Base-by-base conservation (phyloP, 164 flowering plant genomes). In the Kingdonia uniflora region DNA sequence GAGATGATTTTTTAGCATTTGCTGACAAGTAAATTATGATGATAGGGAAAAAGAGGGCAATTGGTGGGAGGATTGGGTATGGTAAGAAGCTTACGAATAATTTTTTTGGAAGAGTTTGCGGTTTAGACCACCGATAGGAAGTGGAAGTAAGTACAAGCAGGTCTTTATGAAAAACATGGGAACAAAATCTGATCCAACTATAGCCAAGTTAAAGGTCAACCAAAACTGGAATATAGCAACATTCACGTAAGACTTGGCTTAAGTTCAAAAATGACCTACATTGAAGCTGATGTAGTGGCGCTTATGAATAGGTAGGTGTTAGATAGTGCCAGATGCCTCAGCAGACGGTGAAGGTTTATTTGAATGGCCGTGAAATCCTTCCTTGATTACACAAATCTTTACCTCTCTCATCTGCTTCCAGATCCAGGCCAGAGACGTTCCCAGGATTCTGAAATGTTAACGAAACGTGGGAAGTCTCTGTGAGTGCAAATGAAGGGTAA, bases 1-100 rank as follows among this genome's bases (percentile, higher is more conserved):
- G 98, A 92, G 70, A 33, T 92, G 91, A 92, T 92, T 25, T n/a
- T n/a, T n/a, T n/a, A n/a, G n/a, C n/a, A n/a, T n/a, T n/a, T 92
- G 75, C 88, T 96, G 2, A 92, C 99, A 1, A 92, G 98, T 53
- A 92, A 92, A 85, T 52, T 92, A 92, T 21, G 85, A 92, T 54
- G 98, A 92, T 55, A 49, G 57, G 0, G 71, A 48, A 46, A 59
- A 92, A 79, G 84, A 88, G 88, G 79, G 88, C 98, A 0, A 92
- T 95, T 0, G 96, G 98, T n/a, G 98, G 96, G 24, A 66, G 98
- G 46, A 92, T 88, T 52, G 98, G 98, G 17, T 88, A 88, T 22
- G 98, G 98, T 0, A 96, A 96, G 0, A 92, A 88, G 78, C 87
- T 92, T 1, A 79, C 96, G 0, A 92, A 92, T 47, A 92, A 88